Percentiles rank a stretch among this genome's conserved stretches.
Conservation (phyloP, 371 early-diverging fungal genomes). For the Rhizomucor miehei region DNA sequence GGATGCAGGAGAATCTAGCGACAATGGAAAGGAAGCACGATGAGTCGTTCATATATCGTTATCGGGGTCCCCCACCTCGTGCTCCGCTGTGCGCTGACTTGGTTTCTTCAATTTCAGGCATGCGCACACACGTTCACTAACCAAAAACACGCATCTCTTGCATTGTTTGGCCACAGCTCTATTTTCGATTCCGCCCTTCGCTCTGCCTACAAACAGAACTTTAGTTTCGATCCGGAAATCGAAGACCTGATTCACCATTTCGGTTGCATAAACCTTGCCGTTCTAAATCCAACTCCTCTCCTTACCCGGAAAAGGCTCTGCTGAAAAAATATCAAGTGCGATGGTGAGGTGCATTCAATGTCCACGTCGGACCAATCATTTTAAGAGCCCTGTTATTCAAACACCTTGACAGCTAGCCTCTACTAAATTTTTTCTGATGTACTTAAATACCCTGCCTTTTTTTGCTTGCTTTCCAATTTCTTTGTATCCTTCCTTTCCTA, state of each 20-base stretch:
- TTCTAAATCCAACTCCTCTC: slow-evolving; percentile 22
- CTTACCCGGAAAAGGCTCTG: slow-evolving; percentile 7
- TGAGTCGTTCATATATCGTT: too few relatives aligned
- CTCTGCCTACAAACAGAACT: slow-evolving; percentile 2
- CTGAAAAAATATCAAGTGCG: slow-evolving; percentile 4
- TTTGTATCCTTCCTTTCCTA: slow-evolving; percentile 12
- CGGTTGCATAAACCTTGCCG: slow-evolving; percentile 19
- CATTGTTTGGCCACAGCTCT: background rate
- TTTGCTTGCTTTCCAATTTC: slow-evolving; percentile 8
- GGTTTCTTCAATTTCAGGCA: slow-evolving; percentile 5
- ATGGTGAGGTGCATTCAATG: background rate
- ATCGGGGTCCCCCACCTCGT: slow-evolving; percentile 4
- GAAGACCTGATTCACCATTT: slow-evolving; percentile 9
- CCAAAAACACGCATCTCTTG: background rate
- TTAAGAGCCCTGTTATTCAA: background rate
- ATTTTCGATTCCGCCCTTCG: slow-evolving; percentile 7
- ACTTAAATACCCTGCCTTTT: slow-evolving; percentile 19
- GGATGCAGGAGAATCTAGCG: too few relatives aligned
- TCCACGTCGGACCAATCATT: slow-evolving; percentile 10
- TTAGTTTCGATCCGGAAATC: slow-evolving; percentile 8
- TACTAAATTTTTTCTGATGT: background rate
- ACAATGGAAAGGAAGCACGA: too few relatives aligned
- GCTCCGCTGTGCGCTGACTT: background rate
- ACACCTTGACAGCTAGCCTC: slow-evolving; percentile 11
- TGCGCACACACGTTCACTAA: slow-evolving; percentile 1